Conservation (phyloP, 2,329 filamentous ascomycete species). For the Trichophaea hybrida region DNA sequence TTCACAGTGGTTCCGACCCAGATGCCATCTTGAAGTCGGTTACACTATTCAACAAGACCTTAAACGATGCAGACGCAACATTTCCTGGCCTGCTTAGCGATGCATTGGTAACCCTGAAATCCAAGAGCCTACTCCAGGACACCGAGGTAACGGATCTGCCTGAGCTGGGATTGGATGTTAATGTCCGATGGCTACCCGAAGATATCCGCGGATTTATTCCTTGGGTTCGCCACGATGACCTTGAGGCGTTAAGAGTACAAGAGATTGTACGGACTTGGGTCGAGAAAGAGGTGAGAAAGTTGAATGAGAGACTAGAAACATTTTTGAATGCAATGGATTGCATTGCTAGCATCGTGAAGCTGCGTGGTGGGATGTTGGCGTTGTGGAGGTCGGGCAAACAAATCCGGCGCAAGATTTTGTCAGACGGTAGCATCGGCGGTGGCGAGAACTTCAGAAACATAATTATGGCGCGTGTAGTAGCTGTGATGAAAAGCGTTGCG, state of each 20-base stretch:
- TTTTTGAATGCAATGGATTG: constrained; percentile 21
- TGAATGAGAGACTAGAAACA: constrained; percentile 25
- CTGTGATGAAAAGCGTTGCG: constrained; percentile 49
- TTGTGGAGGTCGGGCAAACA: constrained; percentile 14
- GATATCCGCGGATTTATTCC: constrained; percentile 51
- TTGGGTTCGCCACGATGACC: constrained; percentile 46
- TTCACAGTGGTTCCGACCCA: constrained; percentile 32
- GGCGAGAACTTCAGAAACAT: constrained; percentile 35
- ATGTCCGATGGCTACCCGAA: constrained; percentile 45
- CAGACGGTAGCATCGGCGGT: background rate
- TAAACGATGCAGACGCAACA: constrained; percentile 42
- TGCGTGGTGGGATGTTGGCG: constrained; percentile 20
- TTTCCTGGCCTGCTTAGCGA: constrained; percentile 44
- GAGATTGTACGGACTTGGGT: constrained; percentile 33
- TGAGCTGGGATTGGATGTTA: constrained; percentile 44
- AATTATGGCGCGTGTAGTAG: constrained; percentile 53
- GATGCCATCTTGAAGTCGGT: constrained; percentile 39
- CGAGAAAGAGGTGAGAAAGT: constrained; percentile 30
- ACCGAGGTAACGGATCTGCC: constrained; percentile 38
- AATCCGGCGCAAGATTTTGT: constrained; percentile 10
- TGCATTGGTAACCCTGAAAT: constrained; percentile 41
- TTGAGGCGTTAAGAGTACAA: constrained; percentile 29
- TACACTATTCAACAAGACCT: constrained; percentile 43
- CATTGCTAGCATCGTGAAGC: constrained; percentile 22
- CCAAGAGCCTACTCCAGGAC: constrained; percentile 42